phyloP scores from a whole-genome alignment of 2,329 filamentous ascomycete genomes.

The Daldinia sp. region DNA sequence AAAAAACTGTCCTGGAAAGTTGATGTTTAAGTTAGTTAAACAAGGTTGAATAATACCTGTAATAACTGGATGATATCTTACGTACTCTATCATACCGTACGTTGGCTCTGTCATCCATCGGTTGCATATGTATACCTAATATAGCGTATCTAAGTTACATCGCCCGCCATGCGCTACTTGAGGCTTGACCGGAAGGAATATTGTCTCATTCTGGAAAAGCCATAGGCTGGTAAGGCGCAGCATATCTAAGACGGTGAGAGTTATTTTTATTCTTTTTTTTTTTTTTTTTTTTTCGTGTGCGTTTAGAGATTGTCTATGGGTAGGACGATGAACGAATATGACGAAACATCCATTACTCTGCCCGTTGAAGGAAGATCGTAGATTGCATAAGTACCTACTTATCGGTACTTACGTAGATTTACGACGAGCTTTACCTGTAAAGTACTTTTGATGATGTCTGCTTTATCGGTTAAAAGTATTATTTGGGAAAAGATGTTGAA shows the following conservation, averaged over 20 bases:
- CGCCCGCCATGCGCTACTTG: neutral
- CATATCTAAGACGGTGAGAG: slow-evolving; percentile 18
- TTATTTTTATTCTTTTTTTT: slow-evolving; percentile 24
- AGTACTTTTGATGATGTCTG: slow-evolving; percentile 6
- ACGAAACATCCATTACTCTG: slow-evolving; percentile 33
- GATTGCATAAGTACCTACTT: slow-evolving; percentile 16
- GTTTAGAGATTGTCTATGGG: neutral
- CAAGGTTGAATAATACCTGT: neutral
- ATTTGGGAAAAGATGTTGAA: slow-evolving; percentile 34
- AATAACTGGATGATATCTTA: neutral
- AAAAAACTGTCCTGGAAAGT: slow-evolving; percentile 15
- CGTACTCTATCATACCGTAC: slow-evolving; percentile 12
- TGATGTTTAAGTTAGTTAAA: slow-evolving; percentile 13
- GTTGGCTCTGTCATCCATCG: neutral
- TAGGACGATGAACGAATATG: slow-evolving; percentile 25
- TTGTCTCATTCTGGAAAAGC: slow-evolving; percentile 27
- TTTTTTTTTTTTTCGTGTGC: slow-evolving; percentile 7
- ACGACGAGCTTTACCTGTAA: slow-evolving; percentile 32
- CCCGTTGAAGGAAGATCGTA: slow-evolving; percentile 19
- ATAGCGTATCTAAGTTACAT: neutral
- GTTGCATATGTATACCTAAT: neutral
- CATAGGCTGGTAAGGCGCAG: slow-evolving; percentile 24
- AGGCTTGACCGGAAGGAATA: slow-evolving; percentile 29
- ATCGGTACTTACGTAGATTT: slow-evolving; percentile 20
- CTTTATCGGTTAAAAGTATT: slow-evolving; percentile 28